Percentiles rank a stretch among this genome's conserved stretches.
phyloP scores from a whole-genome alignment of 768 basidiomycete genomes.

The Mycena vitilis region DNA sequence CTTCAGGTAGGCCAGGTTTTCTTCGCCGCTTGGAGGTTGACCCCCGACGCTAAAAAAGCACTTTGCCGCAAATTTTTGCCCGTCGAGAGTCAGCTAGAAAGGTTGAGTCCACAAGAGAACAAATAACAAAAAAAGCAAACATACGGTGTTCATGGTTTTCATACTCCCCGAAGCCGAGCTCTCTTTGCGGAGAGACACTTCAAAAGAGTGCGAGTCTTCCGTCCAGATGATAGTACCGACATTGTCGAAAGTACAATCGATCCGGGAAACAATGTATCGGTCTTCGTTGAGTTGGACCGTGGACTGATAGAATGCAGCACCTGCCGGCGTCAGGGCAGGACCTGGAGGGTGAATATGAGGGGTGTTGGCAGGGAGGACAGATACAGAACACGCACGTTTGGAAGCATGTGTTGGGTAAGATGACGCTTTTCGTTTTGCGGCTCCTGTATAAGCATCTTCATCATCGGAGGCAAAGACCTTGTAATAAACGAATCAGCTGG shows the following conservation, averaged over 20 bases:
- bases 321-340: neutral
- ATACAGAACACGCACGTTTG: neutral
- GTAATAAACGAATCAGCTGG: neutral
- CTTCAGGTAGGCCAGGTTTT: neutral
- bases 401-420: neutral
- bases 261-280: neutral
- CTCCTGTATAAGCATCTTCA: neutral
- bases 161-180: neutral
- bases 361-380: neutral
- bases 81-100: neutral
- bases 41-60: conserved; percentile 6
- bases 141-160: neutral
- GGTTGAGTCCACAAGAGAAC: neutral
- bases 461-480: neutral
- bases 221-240: neutral
- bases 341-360: neutral
- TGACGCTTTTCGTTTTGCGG: neutral
- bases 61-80: conserved; percentile 10
- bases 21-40: neutral
- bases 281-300: neutral
- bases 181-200: neutral
- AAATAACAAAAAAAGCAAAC: neutral
- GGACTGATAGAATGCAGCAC: neutral
- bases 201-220: neutral
- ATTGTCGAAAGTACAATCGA: neutral